A percentile compares a stretch with the other conserved stretches of the same genome.
These are phyloP conservation scores for Fagopyrum esculentum DNA, from an alignment of 148 eudicot genomes.

Conservation along the genomic window DNA sequence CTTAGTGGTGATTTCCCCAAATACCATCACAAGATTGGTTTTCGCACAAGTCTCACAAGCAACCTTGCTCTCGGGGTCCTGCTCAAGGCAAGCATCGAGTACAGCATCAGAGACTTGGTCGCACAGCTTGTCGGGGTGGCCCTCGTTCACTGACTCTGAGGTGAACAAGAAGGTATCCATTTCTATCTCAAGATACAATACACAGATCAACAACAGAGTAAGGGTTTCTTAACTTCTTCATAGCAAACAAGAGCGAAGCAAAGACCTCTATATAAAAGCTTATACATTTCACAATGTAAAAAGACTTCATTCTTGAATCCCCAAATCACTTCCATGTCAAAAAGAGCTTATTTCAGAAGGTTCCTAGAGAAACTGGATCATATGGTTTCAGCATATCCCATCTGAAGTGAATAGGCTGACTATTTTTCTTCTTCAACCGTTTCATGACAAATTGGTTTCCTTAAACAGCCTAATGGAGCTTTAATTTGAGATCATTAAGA, in stretches of 20 bases:
- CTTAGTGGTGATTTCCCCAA: constrained; percentile 37
- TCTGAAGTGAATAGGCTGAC: too few species aligned
- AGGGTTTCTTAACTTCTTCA: not conserved
- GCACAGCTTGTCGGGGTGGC: constrained; percentile 51
- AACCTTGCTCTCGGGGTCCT: constrained; percentile 47
- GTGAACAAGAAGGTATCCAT: constrained; percentile 43
- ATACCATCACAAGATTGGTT: constrained; percentile 37
- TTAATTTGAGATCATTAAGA: too few species aligned
- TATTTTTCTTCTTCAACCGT: too few species aligned
- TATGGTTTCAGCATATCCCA: too few species aligned
- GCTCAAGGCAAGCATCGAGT: constrained; percentile 43
- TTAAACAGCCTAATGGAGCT: too few species aligned
- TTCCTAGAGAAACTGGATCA: not conserved
- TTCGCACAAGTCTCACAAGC: constrained; percentile 52
- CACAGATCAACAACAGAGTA: not conserved
- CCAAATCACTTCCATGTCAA: too few species aligned
- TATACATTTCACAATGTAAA: not conserved
- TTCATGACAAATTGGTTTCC: too few species aligned
- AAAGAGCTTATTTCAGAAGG: not conserved
- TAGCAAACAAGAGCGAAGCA: not conserved
- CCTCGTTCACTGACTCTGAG: constrained; percentile 50
- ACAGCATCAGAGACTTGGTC: constrained; percentile 51
- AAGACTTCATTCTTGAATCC: too few species aligned
- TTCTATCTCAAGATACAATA: constrained; percentile 18
- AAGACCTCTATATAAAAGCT: not conserved